A percentile compares a stretch with the other conserved stretches of the same genome.
phyloP scores from a whole-genome alignment of 345 rosid genomes.

The Brassica cretica region DNA sequence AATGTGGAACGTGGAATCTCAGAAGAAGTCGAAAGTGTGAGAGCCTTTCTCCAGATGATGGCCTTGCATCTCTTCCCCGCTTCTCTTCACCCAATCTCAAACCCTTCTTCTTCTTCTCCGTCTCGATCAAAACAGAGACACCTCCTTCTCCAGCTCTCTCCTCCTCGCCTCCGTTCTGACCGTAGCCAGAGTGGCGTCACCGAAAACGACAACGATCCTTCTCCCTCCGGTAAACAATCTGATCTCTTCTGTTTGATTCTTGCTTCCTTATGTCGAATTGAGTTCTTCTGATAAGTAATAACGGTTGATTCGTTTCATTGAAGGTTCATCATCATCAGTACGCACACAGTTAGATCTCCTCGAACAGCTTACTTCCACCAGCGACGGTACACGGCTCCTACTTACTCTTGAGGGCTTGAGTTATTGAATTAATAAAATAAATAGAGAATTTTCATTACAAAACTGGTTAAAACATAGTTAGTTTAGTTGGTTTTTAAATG shows the following conservation, averaged over 20 bases:
- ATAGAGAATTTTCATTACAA: no score
- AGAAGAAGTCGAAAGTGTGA: slow-evolving; percentile 14
- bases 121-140: slow-evolving; percentile 20
- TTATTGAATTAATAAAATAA: no score
- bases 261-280: background rate
- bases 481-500: no score
- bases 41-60: slow-evolving; percentile 12
- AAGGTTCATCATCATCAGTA: slow-evolving; percentile 61
- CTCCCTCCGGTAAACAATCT: slow-evolving; percentile 44
- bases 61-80: slow-evolving; percentile 34
- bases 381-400: slow-evolving; percentile 48
- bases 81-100: slow-evolving; percentile 36
- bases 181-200: slow-evolving; percentile 44
- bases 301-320: slow-evolving; percentile 9
- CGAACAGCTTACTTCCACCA: slow-evolving; percentile 63
- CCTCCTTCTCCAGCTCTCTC: slow-evolving; percentile 15
- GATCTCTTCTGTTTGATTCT: background rate
- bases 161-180: slow-evolving; percentile 48
- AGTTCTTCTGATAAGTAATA: background rate
- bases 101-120: slow-evolving; percentile 12
- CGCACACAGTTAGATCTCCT: slow-evolving; percentile 73
- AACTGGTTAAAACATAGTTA: no score
- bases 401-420: background rate
- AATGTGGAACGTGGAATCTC: background rate
- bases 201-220: slow-evolving; percentile 46